Percentiles rank a stretch among this genome's conserved stretches.
phyloP scores from a whole-genome alignment of 2,329 filamentous ascomycete species.

The Truncatella angustata region DNA sequence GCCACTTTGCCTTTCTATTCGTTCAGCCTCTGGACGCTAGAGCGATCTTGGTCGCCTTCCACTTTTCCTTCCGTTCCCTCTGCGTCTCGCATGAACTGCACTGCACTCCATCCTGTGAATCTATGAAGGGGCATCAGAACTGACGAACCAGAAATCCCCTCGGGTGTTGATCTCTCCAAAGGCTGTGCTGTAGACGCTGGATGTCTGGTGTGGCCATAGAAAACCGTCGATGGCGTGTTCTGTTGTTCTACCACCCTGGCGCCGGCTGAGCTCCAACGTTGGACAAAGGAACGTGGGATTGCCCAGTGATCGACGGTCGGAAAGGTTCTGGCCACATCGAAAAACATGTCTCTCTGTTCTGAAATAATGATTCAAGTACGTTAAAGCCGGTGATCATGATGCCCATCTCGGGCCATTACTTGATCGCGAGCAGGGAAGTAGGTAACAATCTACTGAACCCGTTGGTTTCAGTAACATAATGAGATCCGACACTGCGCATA shows the following conservation, averaged over 20 bases:
- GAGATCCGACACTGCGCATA: no score
- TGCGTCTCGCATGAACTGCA: background rate
- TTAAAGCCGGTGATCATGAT: no score
- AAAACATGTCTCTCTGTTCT: background rate
- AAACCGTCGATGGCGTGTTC: background rate
- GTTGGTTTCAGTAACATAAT: no score
- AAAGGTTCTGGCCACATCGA: background rate
- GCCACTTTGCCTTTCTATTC: slow-evolving; percentile 15
- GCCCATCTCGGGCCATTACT: no score
- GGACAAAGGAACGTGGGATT: slow-evolving; percentile 1
- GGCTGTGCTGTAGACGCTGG: no score
- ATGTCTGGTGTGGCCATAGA: background rate
- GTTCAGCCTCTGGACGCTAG: slow-evolving; percentile 5
- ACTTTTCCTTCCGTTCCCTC: background rate
- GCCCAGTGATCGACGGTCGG: slow-evolving; percentile 3
- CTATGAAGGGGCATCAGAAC: background rate
- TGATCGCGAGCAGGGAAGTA: no score
- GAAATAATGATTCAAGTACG: no score
- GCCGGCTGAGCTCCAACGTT: slow-evolving; percentile 1
- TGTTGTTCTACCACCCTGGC: background rate
- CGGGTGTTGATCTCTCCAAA: no score
- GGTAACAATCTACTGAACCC: no score
- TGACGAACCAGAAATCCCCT: background rate
- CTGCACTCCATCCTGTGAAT: background rate
- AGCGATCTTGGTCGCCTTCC: background rate